phyloP scores from a whole-genome alignment of 768 basidiomycete species.

The Hemileccinum impolitum region DNA sequence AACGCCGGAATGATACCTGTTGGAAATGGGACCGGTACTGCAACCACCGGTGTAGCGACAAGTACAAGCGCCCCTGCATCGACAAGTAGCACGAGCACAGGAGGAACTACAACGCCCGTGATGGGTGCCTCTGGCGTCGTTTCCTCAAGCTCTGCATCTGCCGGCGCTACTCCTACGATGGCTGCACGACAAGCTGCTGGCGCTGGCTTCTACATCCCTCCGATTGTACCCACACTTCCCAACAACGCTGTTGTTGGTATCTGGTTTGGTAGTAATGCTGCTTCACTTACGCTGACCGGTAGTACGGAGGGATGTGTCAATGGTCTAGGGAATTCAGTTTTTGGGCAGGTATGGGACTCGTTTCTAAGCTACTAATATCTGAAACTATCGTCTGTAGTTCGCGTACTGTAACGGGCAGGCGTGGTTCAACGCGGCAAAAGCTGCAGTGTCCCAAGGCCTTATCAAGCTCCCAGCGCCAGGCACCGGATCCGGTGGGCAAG shows the following conservation, averaged over 20 bases:
- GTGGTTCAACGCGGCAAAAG: slow-evolving; percentile 22
- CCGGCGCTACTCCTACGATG: neutral
- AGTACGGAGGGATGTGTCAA: slow-evolving; percentile 22
- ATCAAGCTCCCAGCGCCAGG: slow-evolving; percentile 21
- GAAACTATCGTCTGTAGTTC: slow-evolving; percentile 11
- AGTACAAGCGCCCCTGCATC: neutral
- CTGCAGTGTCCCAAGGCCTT: slow-evolving; percentile 19
- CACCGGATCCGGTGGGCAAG: slow-evolving; percentile 16
- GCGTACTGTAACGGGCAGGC: slow-evolving; percentile 24
- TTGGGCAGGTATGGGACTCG: slow-evolving; percentile 19
- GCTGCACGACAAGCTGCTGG: slow-evolving; percentile 10
- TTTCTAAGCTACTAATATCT: neutral
- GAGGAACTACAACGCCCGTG: neutral
- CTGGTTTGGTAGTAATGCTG: slow-evolving; percentile 30
- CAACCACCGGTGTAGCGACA: neutral
- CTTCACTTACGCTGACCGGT: slow-evolving; percentile 20
- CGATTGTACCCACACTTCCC: slow-evolving; percentile 23
- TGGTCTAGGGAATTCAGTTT: slow-evolving; percentile 19
- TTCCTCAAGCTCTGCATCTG: neutral
- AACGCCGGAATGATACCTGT: slow-evolving; percentile 25
- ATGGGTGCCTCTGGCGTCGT: neutral
- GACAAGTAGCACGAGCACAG: neutral
- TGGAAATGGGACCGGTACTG: slow-evolving; percentile 2
- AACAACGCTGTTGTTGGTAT: slow-evolving; percentile 23
- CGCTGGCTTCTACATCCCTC: slow-evolving; percentile 22